phyloP scores from a whole-genome alignment of 1,139 yeast species.

The Saccharomyces hybrid region DNA sequence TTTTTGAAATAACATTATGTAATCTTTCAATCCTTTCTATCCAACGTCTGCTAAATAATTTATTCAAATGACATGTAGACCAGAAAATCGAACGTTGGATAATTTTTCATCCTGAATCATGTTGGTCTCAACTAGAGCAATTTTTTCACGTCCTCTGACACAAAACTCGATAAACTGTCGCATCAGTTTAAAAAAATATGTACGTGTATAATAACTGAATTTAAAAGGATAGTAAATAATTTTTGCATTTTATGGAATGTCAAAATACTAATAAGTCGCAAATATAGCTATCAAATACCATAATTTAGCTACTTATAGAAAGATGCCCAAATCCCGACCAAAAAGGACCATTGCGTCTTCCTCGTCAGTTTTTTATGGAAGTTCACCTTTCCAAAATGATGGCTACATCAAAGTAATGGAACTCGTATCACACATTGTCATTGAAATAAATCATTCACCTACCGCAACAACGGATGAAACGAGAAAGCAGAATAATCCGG shows the following conservation, averaged over 20 bases:
- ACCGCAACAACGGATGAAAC: neutral
- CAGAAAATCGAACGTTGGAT: neutral
- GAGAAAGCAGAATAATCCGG: too few relatives aligned
- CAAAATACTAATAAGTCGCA: neutral
- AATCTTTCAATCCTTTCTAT: neutral
- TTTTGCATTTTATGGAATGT: neutral
- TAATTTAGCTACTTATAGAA: neutral
- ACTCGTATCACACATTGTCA: neutral
- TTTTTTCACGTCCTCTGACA: neutral
- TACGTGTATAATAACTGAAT: neutral
- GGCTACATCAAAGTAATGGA: neutral
- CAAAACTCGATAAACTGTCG: neutral
- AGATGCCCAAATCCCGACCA: neutral
- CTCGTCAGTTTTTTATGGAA: neutral
- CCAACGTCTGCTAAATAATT: neutral
- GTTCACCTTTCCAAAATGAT: neutral
- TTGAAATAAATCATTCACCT: neutral
- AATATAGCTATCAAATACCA: neutral
- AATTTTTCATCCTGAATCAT: neutral
- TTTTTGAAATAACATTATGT: neutral
- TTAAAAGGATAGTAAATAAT: neutral
- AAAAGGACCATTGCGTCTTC: neutral
- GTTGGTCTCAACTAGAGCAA: neutral
- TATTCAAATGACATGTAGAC: neutral
- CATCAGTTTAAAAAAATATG: neutral